Conservation (phyloP, 139 green algal genomes). For the Tetraselmis chui region DNA sequence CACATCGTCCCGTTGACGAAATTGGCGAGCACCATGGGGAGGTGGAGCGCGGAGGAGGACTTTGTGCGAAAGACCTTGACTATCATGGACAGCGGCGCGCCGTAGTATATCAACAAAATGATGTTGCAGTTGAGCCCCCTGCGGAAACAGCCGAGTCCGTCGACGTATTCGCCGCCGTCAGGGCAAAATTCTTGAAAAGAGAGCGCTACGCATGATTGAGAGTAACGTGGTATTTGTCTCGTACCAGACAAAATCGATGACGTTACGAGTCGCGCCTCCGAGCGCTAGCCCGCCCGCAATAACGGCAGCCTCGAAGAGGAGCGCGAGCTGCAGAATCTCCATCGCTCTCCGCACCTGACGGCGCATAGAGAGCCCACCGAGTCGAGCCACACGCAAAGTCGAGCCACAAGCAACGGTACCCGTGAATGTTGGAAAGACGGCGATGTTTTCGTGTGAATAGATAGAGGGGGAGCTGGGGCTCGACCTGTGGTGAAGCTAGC, state of each 20-base stretch:
- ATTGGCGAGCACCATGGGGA: slow-evolving; percentile 11
- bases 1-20: slow-evolving; percentile 9
- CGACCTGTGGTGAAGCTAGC: neutral
- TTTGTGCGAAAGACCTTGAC: neutral
- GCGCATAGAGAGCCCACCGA: no score
- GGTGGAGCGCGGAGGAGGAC: slow-evolving; percentile 14
- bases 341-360: neutral
- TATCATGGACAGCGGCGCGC: slow-evolving; percentile 6
- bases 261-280: neutral
- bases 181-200: slow-evolving; percentile 3
- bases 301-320: neutral
- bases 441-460: no score
- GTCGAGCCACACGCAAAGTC: neutral
- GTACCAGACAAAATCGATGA: neutral
- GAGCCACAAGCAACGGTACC: neutral
- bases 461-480: no score
- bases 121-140: slow-evolving; percentile 13
- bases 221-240: neutral
- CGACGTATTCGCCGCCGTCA: neutral
- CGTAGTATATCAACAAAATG: slow-evolving; percentile 10
- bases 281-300: neutral
- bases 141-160: neutral
- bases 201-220: slow-evolving; percentile 3
- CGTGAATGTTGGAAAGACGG: neutral
- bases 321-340: slow-evolving; percentile 1